Conservation (phyloP, 305 asterid genomes). For the Rubia balearica region DNA sequence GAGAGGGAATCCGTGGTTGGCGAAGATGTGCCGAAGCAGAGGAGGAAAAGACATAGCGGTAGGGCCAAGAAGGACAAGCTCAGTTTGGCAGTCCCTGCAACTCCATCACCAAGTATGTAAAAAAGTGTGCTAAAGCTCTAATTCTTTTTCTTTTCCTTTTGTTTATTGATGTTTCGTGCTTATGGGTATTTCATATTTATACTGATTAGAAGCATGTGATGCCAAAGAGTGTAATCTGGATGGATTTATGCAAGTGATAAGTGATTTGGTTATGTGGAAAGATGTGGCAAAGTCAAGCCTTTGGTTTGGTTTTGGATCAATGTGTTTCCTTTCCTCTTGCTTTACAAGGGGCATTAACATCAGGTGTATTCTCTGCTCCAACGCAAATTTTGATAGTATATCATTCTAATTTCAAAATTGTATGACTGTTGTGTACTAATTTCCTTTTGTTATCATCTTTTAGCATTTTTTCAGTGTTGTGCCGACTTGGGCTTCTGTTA, state of each 20-base stretch:
- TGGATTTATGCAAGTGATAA: conserved; percentile 40
- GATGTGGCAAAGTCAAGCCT: conserved; percentile 87
- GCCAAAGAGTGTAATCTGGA: conserved; percentile 43
- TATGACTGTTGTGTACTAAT: not conserved
- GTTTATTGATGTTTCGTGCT: not conserved
- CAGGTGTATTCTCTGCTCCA: conserved; percentile 39
- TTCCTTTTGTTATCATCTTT: conserved; percentile 15
- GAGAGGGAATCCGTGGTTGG: conserved; percentile 28
- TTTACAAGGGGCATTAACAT: conserved; percentile 57
- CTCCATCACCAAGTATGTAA: conserved; percentile 4
- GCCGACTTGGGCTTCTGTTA: conserved; percentile 67
- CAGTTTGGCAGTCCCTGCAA: not conserved
- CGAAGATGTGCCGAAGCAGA: not conserved
- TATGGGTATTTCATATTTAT: conserved; percentile 12
- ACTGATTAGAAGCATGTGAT: conserved; percentile 33
- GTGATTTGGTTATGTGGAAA: conserved; percentile 84
- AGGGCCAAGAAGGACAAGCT: conserved; percentile 2
- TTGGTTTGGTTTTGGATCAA: conserved; percentile 90
- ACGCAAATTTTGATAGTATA: not conserved
- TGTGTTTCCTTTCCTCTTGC: conserved; percentile 75
- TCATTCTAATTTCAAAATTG: not conserved
- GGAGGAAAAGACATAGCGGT: not conserved
- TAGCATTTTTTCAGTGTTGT: conserved; percentile 73
- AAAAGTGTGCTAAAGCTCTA: not conserved
- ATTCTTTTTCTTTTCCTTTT: not conserved